Evolutionary conservation across 257 asterid genomes (phyloP), one percentile per base, ranked within the genome.

Genomic region (Petunia secreta): DNA sequence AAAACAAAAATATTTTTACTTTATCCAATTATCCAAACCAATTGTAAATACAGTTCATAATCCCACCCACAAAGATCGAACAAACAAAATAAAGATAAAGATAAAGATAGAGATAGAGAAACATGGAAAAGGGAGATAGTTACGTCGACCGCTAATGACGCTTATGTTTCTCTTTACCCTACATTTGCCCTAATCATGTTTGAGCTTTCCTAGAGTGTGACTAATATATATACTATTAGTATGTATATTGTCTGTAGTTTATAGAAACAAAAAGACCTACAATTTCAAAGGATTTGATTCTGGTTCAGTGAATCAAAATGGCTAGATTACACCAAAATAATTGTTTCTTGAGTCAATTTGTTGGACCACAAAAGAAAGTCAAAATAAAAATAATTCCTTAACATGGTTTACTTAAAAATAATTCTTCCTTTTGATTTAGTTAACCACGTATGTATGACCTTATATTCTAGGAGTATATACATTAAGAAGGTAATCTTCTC

Each of bases 111-210:
- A 11, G 38, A 10, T 34, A 48, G 50, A 11, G 34, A 34, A 71
- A 48, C 13, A 69, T 25, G 77, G 25, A 59, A 34, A 54, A 71
- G 14, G 62, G 37, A 36, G 15, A 16, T 57, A 39, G 16, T 2
- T 11, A 48, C 25, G 40, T 69, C 50, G 77, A 71, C 77, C 77
- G 77, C 44, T 71, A 71, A 71, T 71, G 77, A 71, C 77, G 77
- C 77, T 71, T 48, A 71, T 71, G 77, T 71, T 71, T 71, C 77
- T 71, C 77, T 48, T 71, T 71, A 71, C 77, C 77, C 62, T 13
- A 71, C 77, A 71, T 48, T 71, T 48, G 77, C 77, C 44, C 62
- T 71, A 71, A 48, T 71, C 44, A 71, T 71, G 77, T 71, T 71
- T 25, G 8, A 34, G 50, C 48, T 67, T 3, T 8, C 1, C 9